Base-by-base conservation (phyloP, 441 rosid species). In the Adansonia madagascariensis region DNA sequence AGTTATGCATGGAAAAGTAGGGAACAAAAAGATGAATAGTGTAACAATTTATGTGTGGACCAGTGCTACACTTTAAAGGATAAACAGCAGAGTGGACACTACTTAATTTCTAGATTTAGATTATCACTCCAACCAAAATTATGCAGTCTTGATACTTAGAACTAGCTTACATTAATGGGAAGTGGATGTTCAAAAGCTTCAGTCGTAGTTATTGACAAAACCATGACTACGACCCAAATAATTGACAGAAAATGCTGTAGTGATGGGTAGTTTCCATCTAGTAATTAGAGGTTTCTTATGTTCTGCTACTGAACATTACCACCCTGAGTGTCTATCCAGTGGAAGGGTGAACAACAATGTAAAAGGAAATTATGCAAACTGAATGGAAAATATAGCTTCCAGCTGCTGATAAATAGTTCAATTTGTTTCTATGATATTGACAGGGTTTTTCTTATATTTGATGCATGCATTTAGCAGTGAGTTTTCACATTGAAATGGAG, bases 121-220 rank as follows among this genome's bases (percentile, higher is more conserved):
- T 78, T 22, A 63, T 52, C 35, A 24, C 10, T 52, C n/a, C 47
- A 17, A 70, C 22, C 27, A 62, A 78, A 18, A 61, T 24, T 39
- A 70, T 35, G 44, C 43, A 61, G 14, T 41, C 55, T 14, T 22
- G 17, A 56, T 44, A 69, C 50, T 46, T 2, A 8, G 5, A 59
- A 64, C 59, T 4, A 60, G 9, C 8, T 60, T 44, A 22, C 12
- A 46, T 15, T 41, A 44, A 44, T n/a, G 3, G 15, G 61, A 73
- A 24, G 27, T 60, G n/a, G 66, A 74, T 43, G 57, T 61, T 57
- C 15, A 60, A 22, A 74, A 74, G 57, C 52, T 44, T 35, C 39
- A 1, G 27, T 59, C 47, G 5, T 10, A 18, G 18, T 43, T 56
- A 73, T 41, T 12, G 43, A 55, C 8, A 17, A 41, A 74, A 60